Evolutionary conservation across 1,284 basidiomycete species (phyloP).

Genomic region (Kwoniella shivajii): DNA sequence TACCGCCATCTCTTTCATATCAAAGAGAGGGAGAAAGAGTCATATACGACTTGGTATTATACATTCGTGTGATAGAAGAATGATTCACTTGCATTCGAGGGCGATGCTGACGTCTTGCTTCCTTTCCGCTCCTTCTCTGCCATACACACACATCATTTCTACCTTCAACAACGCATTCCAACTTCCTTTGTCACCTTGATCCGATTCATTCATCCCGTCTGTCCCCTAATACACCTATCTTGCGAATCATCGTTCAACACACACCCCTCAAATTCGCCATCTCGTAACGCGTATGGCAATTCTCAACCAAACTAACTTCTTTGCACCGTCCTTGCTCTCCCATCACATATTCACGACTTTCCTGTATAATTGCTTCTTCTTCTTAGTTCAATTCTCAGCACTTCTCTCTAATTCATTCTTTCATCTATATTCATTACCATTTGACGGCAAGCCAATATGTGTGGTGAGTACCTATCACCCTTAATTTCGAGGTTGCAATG

Average conservation of each 20-base stretch:
- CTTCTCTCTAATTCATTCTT: background rate
- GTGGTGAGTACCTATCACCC: slow-evolving; percentile 18
- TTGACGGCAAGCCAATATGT: slow-evolving; percentile 7
- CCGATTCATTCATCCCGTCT: background rate
- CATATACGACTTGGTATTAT: no score
- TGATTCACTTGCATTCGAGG: no score
- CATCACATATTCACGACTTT: background rate
- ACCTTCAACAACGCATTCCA: background rate
- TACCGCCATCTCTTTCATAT: background rate
- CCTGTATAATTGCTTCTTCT: background rate
- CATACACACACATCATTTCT: slow-evolving; percentile 1
- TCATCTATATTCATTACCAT: background rate
- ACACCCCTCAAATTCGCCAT: background rate
- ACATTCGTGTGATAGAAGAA: no score
- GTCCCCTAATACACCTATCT: background rate
- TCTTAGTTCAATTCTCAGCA: background rate
- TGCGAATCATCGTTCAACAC: background rate
- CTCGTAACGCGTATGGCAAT: background rate
- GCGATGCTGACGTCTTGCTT: slow-evolving; percentile 13
- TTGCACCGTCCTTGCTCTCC: no score
- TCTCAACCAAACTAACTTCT: background rate
- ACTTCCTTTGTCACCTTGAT: slow-evolving; percentile 4
- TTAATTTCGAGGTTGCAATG: background rate
- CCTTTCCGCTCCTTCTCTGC: slow-evolving; percentile 2
- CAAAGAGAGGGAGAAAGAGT: no score